phyloP scores from a whole-genome alignment of 345 rosid genomes.

The Hypericum androsaemum region DNA sequence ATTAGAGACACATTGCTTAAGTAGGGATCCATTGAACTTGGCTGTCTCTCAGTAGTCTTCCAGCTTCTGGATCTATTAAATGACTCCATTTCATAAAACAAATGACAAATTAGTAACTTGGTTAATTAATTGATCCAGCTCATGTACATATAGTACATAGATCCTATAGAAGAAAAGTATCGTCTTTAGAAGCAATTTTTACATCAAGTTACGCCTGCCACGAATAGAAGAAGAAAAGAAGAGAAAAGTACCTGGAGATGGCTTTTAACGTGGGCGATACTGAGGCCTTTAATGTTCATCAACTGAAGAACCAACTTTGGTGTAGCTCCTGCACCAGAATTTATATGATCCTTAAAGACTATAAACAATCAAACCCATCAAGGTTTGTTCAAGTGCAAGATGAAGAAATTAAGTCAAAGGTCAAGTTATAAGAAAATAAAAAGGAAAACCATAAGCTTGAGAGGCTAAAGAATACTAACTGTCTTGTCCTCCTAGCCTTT shows the following conservation, averaged over 20 bases:
- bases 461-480: conserved; percentile 30
- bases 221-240: no score
- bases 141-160: no score
- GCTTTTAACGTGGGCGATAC: conserved; percentile 81
- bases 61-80: conserved; percentile 20
- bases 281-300: conserved; percentile 72
- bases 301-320: conserved; percentile 73
- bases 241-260: conserved; percentile 81
- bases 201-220: no score
- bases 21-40: conserved; percentile 16
- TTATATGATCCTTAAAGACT: background rate
- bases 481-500: conserved; percentile 74
- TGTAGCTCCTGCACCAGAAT: conserved; percentile 49
- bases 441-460: background rate
- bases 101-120: no score
- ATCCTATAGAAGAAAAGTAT: no score
- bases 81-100: conserved; percentile 15
- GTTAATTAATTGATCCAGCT: no score
- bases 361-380: no score
- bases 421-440: background rate
- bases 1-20: conserved; percentile 7
- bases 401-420: background rate
- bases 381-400: background rate
- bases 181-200: no score
- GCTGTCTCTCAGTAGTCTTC: conserved; percentile 11